phyloP scores from a whole-genome alignment of 2,329 filamentous ascomycete species.

The Penicillium hesseltinei region DNA sequence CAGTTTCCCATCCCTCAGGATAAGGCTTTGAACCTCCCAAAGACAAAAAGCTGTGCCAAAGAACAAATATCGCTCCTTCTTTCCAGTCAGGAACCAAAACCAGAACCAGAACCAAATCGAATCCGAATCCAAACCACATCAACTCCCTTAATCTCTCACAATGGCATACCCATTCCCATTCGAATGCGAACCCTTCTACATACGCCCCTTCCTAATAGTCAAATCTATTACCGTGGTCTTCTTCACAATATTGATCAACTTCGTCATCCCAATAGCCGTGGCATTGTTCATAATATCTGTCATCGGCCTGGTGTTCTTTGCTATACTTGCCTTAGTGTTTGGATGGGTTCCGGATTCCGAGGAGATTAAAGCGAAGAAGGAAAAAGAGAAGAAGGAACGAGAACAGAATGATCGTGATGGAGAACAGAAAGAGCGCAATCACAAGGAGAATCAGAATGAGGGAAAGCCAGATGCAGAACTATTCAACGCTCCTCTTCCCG shows the following conservation, averaged over 20 bases:
- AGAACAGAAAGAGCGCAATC: background rate
- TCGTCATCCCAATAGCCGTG: background rate
- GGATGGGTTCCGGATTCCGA: background rate
- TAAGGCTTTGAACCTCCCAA: background rate
- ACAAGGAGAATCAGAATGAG: background rate
- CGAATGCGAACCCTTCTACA: background rate
- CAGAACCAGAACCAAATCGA: background rate
- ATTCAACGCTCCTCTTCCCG: background rate
- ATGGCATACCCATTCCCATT: background rate
- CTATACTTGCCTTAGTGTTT: background rate
- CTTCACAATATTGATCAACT: background rate
- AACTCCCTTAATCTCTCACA: background rate
- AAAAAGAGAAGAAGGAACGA: background rate
- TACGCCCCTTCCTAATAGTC: background rate
- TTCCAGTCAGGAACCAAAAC: background rate
- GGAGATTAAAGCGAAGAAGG: background rate
- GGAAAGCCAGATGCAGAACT: background rate
- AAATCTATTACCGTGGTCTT: background rate
- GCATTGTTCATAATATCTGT: background rate
- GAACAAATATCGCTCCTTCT: background rate
- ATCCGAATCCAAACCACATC: background rate
- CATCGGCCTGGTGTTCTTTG: background rate
- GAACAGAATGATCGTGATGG: background rate
- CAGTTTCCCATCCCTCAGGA: background rate
- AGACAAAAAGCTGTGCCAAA: background rate